Percentiles rank a stretch among this genome's conserved stretches.
These are phyloP conservation scores for Fusarium protoensiforme DNA, from an alignment of 2,329 filamentous ascomycete genomes.

Conservation along the genomic window DNA sequence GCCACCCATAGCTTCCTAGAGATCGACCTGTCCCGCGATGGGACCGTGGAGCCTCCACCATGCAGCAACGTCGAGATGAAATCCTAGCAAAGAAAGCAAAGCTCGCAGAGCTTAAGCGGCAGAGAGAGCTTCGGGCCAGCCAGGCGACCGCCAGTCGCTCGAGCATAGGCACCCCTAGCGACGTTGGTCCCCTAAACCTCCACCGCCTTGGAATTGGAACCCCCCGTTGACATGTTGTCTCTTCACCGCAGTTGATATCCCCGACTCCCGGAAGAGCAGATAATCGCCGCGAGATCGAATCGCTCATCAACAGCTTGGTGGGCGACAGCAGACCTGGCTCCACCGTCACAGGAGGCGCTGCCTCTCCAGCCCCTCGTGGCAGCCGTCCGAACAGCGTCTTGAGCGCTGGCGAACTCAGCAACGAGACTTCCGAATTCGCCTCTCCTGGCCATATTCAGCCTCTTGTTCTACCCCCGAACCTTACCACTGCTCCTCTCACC, in stretches of 20 bases:
- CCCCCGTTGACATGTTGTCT: conserved; percentile 23
- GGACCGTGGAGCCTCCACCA: conserved; percentile 58
- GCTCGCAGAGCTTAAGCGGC: conserved; percentile 93
- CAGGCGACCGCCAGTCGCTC: conserved; percentile 78
- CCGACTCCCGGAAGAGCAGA: conserved; percentile 77
- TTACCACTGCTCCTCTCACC: conserved; percentile 78
- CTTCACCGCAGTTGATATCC: conserved; percentile 61
- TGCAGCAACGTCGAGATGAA: conserved; percentile 91
- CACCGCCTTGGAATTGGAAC: conserved; percentile 23
- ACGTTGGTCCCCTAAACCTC: conserved; percentile 66
- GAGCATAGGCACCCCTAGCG: conserved; percentile 74
- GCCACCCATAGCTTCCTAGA: conserved; percentile 37
- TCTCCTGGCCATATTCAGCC: conserved; percentile 57
- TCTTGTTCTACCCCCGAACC: conserved; percentile 68
- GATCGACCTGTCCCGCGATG: conserved; percentile 56
- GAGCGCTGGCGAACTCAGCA: conserved; percentile 84
- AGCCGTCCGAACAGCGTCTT: conserved; percentile 89
- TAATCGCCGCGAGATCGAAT: conserved; percentile 81
- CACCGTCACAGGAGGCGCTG: conserved; percentile 70
- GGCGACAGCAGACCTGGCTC: conserved; percentile 80
- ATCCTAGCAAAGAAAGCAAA: conserved; percentile 97
- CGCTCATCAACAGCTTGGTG: conserved; percentile 84
- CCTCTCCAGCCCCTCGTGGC: conserved; percentile 73
- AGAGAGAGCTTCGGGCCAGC: conserved; percentile 84
- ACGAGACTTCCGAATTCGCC: conserved; percentile 73